A percentile compares a stretch with the other conserved stretches of the same genome.
These are phyloP conservation scores for Otatea glauca DNA, from an alignment of 176 grass and related monocot genomes.

Conservation along the genomic window DNA sequence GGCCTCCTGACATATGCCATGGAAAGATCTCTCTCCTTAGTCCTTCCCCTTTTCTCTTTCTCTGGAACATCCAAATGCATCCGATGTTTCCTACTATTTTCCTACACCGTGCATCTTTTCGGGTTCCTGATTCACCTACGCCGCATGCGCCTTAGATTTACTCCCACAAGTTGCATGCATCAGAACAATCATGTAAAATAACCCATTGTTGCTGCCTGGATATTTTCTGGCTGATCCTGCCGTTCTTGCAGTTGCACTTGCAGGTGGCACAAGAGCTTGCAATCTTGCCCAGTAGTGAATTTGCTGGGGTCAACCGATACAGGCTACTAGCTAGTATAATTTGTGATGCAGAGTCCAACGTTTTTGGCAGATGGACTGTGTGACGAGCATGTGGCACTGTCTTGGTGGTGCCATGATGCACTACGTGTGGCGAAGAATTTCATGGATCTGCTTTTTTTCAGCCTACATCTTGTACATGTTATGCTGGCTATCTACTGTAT, in stretches of 20 bases:
- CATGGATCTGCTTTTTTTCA: conserved; percentile 1
- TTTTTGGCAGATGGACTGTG: conserved; percentile 13
- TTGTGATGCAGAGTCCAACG: conserved; percentile 5
- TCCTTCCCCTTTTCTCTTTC: background rate
- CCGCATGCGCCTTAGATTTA: conserved; percentile 33
- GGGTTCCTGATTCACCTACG: conserved; percentile 18
- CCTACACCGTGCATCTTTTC: conserved; percentile 9
- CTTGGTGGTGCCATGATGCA: conserved; percentile 8
- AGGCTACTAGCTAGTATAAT: background rate
- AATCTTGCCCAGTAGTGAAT: background rate
- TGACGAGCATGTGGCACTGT: conserved; percentile 26
- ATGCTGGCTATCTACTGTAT: background rate
- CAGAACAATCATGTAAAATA: conserved; percentile 3
- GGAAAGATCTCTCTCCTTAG: conserved; percentile 37
- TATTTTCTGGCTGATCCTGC: conserved; percentile 17
- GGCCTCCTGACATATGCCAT: background rate
- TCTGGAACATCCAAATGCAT: background rate
- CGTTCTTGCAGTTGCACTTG: background rate
- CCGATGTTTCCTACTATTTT: conserved; percentile 36
- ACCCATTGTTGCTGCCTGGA: conserved; percentile 11
- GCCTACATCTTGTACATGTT: background rate
- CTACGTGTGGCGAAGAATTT: background rate
- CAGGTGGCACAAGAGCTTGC: background rate
- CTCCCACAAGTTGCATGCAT: background rate
- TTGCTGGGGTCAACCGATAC: conserved; percentile 42